Percentiles rank a stretch among this genome's conserved stretches.
These are phyloP conservation scores for Chalciporus piperatus DNA, from an alignment of 768 basidiomycete genomes.

Conservation along the genomic window DNA sequence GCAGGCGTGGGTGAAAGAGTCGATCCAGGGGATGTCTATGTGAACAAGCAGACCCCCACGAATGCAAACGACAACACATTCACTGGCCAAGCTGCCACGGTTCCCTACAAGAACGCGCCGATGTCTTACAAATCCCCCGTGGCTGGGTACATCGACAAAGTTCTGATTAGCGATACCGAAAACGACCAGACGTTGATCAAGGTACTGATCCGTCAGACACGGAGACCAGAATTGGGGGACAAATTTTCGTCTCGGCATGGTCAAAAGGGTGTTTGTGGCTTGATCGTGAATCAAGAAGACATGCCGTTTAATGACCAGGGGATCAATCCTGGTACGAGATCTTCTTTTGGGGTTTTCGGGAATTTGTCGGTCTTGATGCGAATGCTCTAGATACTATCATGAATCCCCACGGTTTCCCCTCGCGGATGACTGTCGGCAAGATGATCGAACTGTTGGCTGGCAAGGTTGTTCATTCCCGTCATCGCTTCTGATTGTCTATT, in stretches of 20 bases:
- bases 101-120: constrained; percentile 89
- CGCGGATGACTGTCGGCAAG: constrained; percentile 99
- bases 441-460: constrained; percentile 98
- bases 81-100: constrained; percentile 77
- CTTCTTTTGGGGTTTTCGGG: neutral
- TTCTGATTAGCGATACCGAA: constrained; percentile 95
- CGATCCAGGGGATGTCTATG: constrained; percentile 88
- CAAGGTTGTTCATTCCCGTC: constrained; percentile 54
- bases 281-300: constrained; percentile 98
- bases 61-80: constrained; percentile 92
- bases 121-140: constrained; percentile 94
- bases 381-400: constrained; percentile 88
- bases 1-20: constrained; percentile 94
- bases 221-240: constrained; percentile 94
- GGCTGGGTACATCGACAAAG: constrained; percentile 94
- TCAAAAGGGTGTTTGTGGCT: constrained; percentile 97
- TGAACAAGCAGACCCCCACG: constrained; percentile 95
- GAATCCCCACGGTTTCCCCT: constrained; percentile 99
- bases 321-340: constrained; percentile 75
- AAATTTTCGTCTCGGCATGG: constrained; percentile 98
- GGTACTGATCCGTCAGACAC: constrained; percentile 94
- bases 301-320: constrained; percentile 99
- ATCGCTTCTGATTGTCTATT: neutral
- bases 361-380: constrained; percentile 12
- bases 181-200: constrained; percentile 97